Conservation (phyloP, 768 basidiomycete genomes). For the Suillus paluster region DNA sequence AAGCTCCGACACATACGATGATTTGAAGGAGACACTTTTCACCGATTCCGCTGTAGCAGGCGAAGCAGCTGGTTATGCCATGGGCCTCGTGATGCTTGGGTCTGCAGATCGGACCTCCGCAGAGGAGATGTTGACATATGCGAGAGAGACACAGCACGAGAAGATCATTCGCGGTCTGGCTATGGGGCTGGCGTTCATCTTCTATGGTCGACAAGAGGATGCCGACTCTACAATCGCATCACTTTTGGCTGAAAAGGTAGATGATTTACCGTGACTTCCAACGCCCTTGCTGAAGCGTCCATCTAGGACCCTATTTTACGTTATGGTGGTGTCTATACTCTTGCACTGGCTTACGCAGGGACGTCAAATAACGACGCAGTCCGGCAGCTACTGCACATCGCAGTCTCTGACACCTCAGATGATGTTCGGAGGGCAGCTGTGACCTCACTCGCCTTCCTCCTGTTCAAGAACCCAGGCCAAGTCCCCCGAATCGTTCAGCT, state of each 20-base stretch:
- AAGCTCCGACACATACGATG: conserved; percentile 88
- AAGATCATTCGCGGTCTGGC: conserved; percentile 98
- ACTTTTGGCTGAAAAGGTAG: conserved; percentile 85
- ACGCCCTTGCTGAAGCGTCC: conserved; percentile 10
- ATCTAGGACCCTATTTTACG: conserved; percentile 91
- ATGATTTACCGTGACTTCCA: conserved; percentile 10
- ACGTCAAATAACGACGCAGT: conserved; percentile 95
- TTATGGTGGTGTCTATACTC: conserved; percentile 96
- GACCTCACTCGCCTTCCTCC: conserved; percentile 91
- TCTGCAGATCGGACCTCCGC: conserved; percentile 79
- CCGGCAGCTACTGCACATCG: conserved; percentile 89
- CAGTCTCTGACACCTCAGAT: conserved; percentile 97
- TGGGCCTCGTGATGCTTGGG: conserved; percentile 99
- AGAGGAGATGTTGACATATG: conserved; percentile 95
- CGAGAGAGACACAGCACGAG: conserved; percentile 97
- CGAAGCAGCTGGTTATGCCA: conserved; percentile 94
- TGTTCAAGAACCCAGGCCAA: conserved; percentile 96
- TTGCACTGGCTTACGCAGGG: conserved; percentile 95
- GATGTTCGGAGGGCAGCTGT: conserved; percentile 98
- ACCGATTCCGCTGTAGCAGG: conserved; percentile 95
- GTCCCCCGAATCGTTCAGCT: conserved; percentile 97
- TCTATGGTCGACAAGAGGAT: conserved; percentile 91
- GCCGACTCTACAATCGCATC: conserved; percentile 83
- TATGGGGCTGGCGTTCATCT: conserved; percentile 90
- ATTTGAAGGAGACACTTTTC: conserved; percentile 87